Conservation (phyloP, 441 rosid genomes). For the Sinapis alba region DNA sequence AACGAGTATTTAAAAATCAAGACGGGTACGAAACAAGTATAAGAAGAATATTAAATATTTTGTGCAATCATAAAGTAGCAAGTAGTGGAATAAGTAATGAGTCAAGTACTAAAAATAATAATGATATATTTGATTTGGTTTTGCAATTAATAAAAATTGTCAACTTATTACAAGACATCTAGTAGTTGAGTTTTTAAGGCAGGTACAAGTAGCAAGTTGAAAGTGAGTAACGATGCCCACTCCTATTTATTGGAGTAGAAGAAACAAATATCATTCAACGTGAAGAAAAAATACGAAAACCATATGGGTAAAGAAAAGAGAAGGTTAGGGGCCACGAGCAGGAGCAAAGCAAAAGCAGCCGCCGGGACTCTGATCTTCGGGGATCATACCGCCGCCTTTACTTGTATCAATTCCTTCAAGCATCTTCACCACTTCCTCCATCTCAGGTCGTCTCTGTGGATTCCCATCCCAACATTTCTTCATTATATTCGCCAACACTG, state of each 20-base stretch:
- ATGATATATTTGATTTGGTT: too few relatives aligned
- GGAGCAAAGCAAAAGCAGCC: conserved; percentile 70
- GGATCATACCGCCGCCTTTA: conserved; percentile 97
- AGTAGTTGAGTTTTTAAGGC: too few relatives aligned
- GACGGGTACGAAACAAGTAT: too few relatives aligned
- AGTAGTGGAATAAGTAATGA: too few relatives aligned
- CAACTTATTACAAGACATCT: too few relatives aligned
- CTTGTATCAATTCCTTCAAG: conserved; percentile 76
- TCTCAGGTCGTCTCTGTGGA: conserved; percentile 80
- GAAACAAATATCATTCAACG: background rate
- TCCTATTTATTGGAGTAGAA: background rate
- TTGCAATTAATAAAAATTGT: too few relatives aligned
- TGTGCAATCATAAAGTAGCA: too few relatives aligned
- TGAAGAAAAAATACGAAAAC: background rate
- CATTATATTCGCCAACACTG: conserved; percentile 65
- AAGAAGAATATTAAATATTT: too few relatives aligned
- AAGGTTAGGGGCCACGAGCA: background rate
- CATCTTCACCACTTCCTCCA: conserved; percentile 80
- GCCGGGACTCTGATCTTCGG: conserved; percentile 56
- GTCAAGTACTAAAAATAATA: too few relatives aligned
- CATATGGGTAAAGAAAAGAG: background rate
- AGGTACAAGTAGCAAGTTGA: too few relatives aligned
- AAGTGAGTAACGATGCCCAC: too few relatives aligned
- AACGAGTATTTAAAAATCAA: too few relatives aligned
- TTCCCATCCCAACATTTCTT: conserved; percentile 80